Evolutionary conservation across 768 basidiomycete species (phyloP), one percentile per base, ranked within the genome.

Genomic region (Mycena kentingensis): DNA sequence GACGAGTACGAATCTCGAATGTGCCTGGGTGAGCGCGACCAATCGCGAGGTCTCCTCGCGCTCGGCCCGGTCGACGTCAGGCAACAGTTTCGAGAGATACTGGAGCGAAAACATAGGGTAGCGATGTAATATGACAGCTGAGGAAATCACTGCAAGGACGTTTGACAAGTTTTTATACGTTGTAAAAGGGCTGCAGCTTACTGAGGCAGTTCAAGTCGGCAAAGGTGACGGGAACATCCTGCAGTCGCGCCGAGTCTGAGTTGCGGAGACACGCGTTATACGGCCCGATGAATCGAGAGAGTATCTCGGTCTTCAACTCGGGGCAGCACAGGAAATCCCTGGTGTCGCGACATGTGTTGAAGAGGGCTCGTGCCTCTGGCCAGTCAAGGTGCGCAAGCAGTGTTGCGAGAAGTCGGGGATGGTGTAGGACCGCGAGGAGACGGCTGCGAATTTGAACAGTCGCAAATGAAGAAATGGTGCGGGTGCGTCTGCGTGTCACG

Each of bases 1-100:
- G 16, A 89, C 73, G 16, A 92, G 78, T 19, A 90, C 84, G 59
- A 88, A 82, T 10, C 88, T 82, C 13, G 89, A 87, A 63, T 92
- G 88, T 3, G 85, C 80, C 21, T 78, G 78, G 2, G 82, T 70
- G 8, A 88, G 68, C 3, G 74, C 66, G 27, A 73, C 68, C n/a
- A 84, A 70, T 34, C 72, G 73, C 13, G 65, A 48, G 4, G 72
- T 70, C 43, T 62, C 58, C 39, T 59, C 57, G 55, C 75, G 68
- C 53, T 73, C 67, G 12, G 54, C 48, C 35, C 43, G 47, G 31
- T 72, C 66, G 32, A 57, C 56, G 28, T 67, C 65, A 22, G 72
- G 66, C 41, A 61, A 52, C 3, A 73, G 53, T 5, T 70, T 67
- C 13, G 77, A 78, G 31, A 87, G 68, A n/a, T 73, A 61, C 19